Base-by-base conservation (phyloP, 2,329 filamentous ascomycete species). In the Ilyonectria robusta region DNA sequence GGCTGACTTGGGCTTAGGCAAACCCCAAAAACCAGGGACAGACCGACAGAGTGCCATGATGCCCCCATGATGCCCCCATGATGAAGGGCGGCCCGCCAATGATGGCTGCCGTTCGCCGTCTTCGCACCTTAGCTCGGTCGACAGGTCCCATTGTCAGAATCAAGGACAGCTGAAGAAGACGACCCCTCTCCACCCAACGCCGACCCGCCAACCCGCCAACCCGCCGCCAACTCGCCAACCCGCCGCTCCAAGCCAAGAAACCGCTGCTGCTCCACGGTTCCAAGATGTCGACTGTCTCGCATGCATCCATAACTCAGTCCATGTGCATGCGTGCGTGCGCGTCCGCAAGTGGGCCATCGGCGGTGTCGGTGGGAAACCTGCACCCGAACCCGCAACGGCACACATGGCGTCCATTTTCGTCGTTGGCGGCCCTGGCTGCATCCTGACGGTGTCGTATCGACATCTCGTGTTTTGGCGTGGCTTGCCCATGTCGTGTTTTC, bases 391-490 rank as follows among this genome's bases (percentile, higher is more conserved):
- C 23, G 55, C 47, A 35, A 50, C 56, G 31, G 23, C 40, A 33
- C 62, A 57, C 48, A 13, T 29, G 55, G 33, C 48, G 55, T 46
- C 48, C 56, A 54, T 61, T 29, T 6, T 56, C 19, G 53, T 31
- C 26, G 33, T 61, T 44, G 51, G 33, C 31, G 26, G 65, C 48
- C 37, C 47, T 23, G 44, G 55, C 33, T 57, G 65, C 47, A 59
- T 57, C 47, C 50, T 60, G 56, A 50, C 46, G 65, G 65, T 51
- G 72, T 75, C 72, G 72, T 75, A 74, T 75, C 69, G 66, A 42
- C 50, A 68, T 72, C 72, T 75, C 70, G 70, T 75, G 72, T 70
- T 60, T 61, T 68, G 51, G 53, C 23, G 62, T 72, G 62, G 60
- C 59, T 71, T 65, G 59, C 62, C 64, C 62, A 55, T 64, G 66